Conservation (phyloP, 805 yeast species). For the Candida odintsovae region DNA sequence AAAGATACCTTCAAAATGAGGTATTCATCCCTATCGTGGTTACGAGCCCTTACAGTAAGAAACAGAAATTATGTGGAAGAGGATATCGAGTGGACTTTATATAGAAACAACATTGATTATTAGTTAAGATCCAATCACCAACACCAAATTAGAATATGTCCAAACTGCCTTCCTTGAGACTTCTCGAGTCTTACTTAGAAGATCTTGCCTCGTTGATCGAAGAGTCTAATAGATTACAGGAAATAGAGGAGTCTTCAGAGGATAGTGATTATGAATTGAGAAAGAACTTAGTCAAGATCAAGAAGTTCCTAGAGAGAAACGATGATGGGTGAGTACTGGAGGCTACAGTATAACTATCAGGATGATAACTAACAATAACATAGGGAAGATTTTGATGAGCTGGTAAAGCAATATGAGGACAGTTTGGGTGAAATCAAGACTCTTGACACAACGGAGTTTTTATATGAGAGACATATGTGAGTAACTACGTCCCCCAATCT, state of each 20-base stretch:
- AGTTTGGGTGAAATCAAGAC: conserved; percentile 9
- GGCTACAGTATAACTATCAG: too few relatives aligned
- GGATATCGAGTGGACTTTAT: too few relatives aligned
- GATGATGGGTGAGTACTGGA: conserved; percentile 24
- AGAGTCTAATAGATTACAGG: conserved; percentile 17
- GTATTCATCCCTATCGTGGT: too few relatives aligned
- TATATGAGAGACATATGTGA: conserved; percentile 12
- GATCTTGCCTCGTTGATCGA: conserved; percentile 20
- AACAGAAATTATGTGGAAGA: too few relatives aligned
- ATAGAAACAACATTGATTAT: too few relatives aligned
- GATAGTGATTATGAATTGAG: conserved; percentile 20
- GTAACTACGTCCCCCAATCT: too few relatives aligned
- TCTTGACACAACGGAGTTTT: conserved; percentile 14
- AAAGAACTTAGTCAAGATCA: conserved; percentile 18
- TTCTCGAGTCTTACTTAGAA: conserved; percentile 23
- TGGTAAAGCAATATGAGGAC: conserved; percentile 16
- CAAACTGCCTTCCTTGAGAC: conserved; percentile 18
- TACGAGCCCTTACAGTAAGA: too few relatives aligned
- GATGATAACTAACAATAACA: too few relatives aligned
- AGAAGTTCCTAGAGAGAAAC: conserved; percentile 20
- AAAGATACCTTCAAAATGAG: too few relatives aligned
- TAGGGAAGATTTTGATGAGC: conserved; percentile 22
- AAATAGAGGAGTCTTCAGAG: conserved; percentile 10
- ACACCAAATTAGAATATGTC: neutral
- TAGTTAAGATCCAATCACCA: too few relatives aligned